Evolutionary conservation across 75 land plant species (phyloP).

Genomic region (Azolla pinnata): DNA sequence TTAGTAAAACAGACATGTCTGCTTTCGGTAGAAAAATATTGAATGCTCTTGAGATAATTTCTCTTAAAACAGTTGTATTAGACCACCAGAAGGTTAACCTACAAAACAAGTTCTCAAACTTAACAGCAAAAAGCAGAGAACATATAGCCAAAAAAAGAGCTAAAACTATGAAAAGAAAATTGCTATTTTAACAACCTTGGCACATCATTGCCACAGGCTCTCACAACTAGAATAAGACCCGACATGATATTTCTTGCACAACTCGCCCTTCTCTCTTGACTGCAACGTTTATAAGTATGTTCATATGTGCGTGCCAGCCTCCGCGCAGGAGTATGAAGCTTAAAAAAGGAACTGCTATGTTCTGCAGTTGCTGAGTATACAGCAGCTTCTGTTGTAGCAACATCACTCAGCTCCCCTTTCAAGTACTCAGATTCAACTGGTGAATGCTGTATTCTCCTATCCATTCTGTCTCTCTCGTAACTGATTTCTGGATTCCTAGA

Average conservation of each 20-base stretch:
- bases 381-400: slow-evolving; percentile 77
- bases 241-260: slow-evolving; percentile 55
- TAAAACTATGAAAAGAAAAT: no score
- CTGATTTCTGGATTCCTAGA: no score
- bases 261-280: slow-evolving; percentile 52
- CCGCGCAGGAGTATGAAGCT: slow-evolving; percentile 86
- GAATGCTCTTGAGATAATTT: slow-evolving; percentile 57
- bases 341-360: slow-evolving; percentile 77
- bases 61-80: slow-evolving; percentile 71
- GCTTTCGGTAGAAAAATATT: no score
- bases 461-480: no score
- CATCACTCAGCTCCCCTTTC: slow-evolving; percentile 67
- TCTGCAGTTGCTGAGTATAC: slow-evolving; percentile 72
- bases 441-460: no score
- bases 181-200: no score
- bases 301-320: slow-evolving; percentile 74
- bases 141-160: neutral
- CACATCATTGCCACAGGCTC: slow-evolving; percentile 79
- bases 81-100: slow-evolving; percentile 98
- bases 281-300: slow-evolving; percentile 71
- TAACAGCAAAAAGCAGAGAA: no score
- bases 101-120: neutral
- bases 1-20: no score
- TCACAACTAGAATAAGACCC: slow-evolving; percentile 63
- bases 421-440: slow-evolving; percentile 45